phyloP scores from a whole-genome alignment of 805 yeast genomes.

The Lipomyces yamanashiensis region DNA sequence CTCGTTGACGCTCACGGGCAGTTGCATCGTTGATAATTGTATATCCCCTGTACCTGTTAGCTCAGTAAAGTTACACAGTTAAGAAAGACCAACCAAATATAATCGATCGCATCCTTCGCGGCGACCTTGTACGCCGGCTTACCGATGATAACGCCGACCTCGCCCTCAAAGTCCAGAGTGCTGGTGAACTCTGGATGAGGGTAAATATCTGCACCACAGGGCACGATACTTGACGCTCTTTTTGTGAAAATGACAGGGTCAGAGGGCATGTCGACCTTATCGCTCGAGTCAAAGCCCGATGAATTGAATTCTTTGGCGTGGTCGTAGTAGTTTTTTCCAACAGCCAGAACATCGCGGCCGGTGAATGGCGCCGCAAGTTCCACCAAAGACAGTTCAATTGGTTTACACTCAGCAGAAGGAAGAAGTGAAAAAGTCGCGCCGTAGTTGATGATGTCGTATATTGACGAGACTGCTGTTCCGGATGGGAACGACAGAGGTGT shows the following conservation, averaged over 20 bases:
- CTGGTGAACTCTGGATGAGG: constrained; percentile 23
- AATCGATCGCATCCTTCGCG: constrained; percentile 50
- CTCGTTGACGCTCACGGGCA: constrained; percentile 48
- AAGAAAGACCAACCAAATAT: constrained; percentile 44
- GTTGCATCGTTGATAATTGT: constrained; percentile 60
- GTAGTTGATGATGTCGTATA: constrained; percentile 23
- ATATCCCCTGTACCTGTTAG: constrained; percentile 47
- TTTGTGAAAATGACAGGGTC: constrained; percentile 30
- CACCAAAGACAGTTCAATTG: constrained; percentile 6
- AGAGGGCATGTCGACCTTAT: constrained; percentile 28
- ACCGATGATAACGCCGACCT: constrained; percentile 59
- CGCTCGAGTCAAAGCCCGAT: constrained; percentile 32
- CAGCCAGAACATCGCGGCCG: constrained; percentile 26
- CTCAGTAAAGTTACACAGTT: background rate
- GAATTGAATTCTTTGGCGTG: constrained; percentile 31
- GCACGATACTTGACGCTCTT: constrained; percentile 20
- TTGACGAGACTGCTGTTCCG: constrained; percentile 24
- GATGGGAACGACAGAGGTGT: constrained; percentile 29
- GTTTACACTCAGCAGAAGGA: background rate
- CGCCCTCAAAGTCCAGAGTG: constrained; percentile 58
- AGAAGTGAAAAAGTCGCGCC: constrained; percentile 12
- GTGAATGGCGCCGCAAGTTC: constrained; percentile 17
- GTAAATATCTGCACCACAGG: constrained; percentile 22
- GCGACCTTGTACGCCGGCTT: constrained; percentile 51
- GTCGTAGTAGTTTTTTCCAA: constrained; percentile 32